These are phyloP conservation scores for Calendula officinalis DNA, from an alignment of 129 eudicot species.

Conservation along the genomic window DNA sequence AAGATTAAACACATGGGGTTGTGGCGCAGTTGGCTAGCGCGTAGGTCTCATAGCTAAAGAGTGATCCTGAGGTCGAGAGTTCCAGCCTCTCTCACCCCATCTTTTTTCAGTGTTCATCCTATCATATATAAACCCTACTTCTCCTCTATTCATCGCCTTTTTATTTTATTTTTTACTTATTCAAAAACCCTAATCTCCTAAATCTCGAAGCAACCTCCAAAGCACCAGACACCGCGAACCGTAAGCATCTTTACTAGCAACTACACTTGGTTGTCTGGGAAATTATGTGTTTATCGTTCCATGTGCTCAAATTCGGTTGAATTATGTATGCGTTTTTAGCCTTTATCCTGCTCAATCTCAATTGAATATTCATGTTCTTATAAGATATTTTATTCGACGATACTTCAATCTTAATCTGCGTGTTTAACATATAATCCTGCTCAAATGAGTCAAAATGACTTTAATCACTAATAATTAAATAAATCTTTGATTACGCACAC, in stretches of 20 bases:
- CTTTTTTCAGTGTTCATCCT: neutral
- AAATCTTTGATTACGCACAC: too few relatives aligned
- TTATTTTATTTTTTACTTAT: neutral
- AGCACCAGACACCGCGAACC: neutral
- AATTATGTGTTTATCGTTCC: too few relatives aligned
- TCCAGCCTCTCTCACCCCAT: constrained; percentile 69
- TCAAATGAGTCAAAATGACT: too few relatives aligned
- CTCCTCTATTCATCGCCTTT: neutral
- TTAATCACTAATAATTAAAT: too few relatives aligned
- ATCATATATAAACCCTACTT: constrained; percentile 32
- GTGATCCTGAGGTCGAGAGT: constrained; percentile 76
- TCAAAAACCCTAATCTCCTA: constrained; percentile 9
- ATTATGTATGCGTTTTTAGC: neutral
- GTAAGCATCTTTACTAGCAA: constrained; percentile 31
- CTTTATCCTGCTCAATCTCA: neutral
- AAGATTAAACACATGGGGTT: constrained; percentile 14
- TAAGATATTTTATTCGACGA: neutral
- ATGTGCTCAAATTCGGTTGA: too few relatives aligned
- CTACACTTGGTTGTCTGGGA: too few relatives aligned
- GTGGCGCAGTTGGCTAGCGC: constrained; percentile 99
- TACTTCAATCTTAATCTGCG: too few relatives aligned
- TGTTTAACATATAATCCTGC: too few relatives aligned
- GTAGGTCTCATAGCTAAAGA: constrained; percentile 98
- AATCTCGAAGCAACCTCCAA: neutral
- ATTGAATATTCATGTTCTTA: neutral